Conservation (phyloP, 176 grass and related monocot species). For the Dendrocalamus sinicus region DNA sequence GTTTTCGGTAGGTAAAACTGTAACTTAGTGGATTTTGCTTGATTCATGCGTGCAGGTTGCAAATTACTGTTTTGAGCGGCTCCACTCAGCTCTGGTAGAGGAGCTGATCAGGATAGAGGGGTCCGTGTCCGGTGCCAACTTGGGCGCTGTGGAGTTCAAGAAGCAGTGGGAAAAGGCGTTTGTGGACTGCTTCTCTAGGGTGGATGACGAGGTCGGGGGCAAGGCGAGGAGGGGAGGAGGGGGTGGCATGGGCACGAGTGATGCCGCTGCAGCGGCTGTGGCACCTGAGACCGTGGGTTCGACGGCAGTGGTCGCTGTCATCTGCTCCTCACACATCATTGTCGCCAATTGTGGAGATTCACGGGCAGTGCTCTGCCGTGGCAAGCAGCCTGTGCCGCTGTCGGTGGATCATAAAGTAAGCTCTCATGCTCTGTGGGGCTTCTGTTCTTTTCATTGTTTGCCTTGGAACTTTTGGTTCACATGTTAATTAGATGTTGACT, state of each 20-base stretch:
- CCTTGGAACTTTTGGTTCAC: slow-evolving; percentile 41
- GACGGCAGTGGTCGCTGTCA: slow-evolving; percentile 72
- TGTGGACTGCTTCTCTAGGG: slow-evolving; percentile 66
- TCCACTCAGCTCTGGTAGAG: slow-evolving; percentile 61
- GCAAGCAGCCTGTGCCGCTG: slow-evolving; percentile 77
- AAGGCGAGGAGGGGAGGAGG: slow-evolving; percentile 36
- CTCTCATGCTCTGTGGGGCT: neutral
- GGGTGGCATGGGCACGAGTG: neutral
- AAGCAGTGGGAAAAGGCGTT: slow-evolving; percentile 79
- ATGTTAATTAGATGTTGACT: slow-evolving; percentile 47
- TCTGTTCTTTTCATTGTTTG: slow-evolving; percentile 25
- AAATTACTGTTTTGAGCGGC: slow-evolving; percentile 69
- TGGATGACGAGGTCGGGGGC: slow-evolving; percentile 63
- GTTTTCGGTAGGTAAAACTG: neutral
- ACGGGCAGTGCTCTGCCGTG: slow-evolving; percentile 83
- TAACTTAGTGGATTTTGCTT: slow-evolving; percentile 23
- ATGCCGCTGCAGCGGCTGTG: neutral
- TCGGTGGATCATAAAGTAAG: slow-evolving; percentile 93
- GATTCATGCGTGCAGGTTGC: slow-evolving; percentile 55
- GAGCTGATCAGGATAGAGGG: slow-evolving; percentile 52
- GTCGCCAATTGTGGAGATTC: slow-evolving; percentile 86
- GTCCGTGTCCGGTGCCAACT: slow-evolving; percentile 27
- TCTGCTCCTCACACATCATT: slow-evolving; percentile 92
- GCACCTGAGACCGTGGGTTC: slow-evolving; percentile 80
- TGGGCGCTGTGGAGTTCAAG: slow-evolving; percentile 52